Percentiles rank a stretch among this genome's conserved stretches.
phyloP scores from a whole-genome alignment of 1,284 basidiomycete species.

The Phlebopus sp. region DNA sequence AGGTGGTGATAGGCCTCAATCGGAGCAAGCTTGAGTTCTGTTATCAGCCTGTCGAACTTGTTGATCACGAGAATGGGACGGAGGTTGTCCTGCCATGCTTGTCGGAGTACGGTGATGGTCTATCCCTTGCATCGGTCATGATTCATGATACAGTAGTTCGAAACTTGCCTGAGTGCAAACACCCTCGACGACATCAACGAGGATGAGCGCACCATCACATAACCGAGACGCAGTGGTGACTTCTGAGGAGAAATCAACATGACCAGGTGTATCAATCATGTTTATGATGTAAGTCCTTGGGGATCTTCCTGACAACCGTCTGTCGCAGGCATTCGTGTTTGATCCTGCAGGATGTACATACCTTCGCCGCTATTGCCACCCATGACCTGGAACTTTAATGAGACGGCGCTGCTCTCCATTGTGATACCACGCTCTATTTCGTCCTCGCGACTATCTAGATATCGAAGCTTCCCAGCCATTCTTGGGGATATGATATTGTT shows the following conservation, averaged over 20 bases:
- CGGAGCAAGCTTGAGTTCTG: slow-evolving; percentile 90
- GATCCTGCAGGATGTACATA: slow-evolving; percentile 31
- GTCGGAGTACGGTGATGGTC: slow-evolving; percentile 94
- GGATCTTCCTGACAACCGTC: slow-evolving; percentile 44
- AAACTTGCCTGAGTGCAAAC: slow-evolving; percentile 90
- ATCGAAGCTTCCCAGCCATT: slow-evolving; percentile 96
- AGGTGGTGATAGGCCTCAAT: slow-evolving; percentile 95
- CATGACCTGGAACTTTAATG: slow-evolving; percentile 78
- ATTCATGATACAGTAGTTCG: not conserved
- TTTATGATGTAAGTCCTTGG: slow-evolving; percentile 79
- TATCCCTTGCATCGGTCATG: slow-evolving; percentile 30
- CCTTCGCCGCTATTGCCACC: slow-evolving; percentile 47
- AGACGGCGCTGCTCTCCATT: slow-evolving; percentile 97
- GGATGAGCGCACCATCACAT: slow-evolving; percentile 92
- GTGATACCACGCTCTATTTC: slow-evolving; percentile 98
- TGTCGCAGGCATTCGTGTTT: slow-evolving; percentile 23
- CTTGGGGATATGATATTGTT: slow-evolving; percentile 96
- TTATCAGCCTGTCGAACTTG: slow-evolving; percentile 94
- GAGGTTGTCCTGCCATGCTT: slow-evolving; percentile 91
- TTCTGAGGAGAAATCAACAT: slow-evolving; percentile 98
- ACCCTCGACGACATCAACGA: slow-evolving; percentile 98
- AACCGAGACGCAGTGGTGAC: slow-evolving; percentile 93
- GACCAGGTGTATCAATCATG: slow-evolving; percentile 98
- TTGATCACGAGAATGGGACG: slow-evolving; percentile 95
- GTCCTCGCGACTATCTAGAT: slow-evolving; percentile 94